Conservation (phyloP, 1,139 yeast genomes). For the Candida sojae region DNA sequence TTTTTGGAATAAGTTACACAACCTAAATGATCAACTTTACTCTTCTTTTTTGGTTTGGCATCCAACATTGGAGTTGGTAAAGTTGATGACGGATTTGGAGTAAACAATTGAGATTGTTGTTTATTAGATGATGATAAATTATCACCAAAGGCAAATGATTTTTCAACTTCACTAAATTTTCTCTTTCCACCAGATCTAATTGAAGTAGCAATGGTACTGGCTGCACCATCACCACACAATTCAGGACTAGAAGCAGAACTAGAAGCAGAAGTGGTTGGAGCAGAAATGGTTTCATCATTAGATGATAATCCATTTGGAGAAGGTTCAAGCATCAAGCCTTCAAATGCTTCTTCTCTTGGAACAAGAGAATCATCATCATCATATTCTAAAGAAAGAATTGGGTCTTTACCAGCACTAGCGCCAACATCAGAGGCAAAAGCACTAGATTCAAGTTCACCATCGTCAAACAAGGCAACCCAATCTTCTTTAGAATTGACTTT, state of each 20-base stretch:
- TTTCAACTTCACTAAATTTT: conserved; percentile 32
- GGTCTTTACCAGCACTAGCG: conserved; percentile 5
- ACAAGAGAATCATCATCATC: conserved; percentile 14
- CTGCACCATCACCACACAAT: conserved; percentile 1
- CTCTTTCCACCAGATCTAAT: conserved; percentile 19
- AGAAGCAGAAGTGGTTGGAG: conserved; percentile 12
- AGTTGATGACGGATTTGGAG: conserved; percentile 37
- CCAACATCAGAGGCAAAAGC: background rate
- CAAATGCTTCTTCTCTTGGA: conserved; percentile 22
- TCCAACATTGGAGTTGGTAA: conserved; percentile 35
- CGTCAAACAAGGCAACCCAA: conserved; percentile 68
- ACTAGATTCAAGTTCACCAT: conserved; percentile 11
- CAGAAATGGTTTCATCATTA: conserved; percentile 15
- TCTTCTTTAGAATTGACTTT: conserved; percentile 49
- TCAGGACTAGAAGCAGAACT: conserved; percentile 10
- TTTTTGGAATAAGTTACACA: conserved; percentile 66
- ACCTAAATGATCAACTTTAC: conserved; percentile 57
- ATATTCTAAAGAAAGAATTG: conserved; percentile 12
- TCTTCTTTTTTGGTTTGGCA: conserved; percentile 22
- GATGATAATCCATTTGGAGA: conserved; percentile 13
- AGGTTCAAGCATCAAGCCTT: conserved; percentile 16
- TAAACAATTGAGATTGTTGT: conserved; percentile 25
- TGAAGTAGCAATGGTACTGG: conserved; percentile 12
- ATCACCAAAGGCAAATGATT: conserved; percentile 19
- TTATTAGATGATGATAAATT: conserved; percentile 1